phyloP scores from a whole-genome alignment of 495 filamentous ascomycete genomes.

The Oidiodendron maius region DNA sequence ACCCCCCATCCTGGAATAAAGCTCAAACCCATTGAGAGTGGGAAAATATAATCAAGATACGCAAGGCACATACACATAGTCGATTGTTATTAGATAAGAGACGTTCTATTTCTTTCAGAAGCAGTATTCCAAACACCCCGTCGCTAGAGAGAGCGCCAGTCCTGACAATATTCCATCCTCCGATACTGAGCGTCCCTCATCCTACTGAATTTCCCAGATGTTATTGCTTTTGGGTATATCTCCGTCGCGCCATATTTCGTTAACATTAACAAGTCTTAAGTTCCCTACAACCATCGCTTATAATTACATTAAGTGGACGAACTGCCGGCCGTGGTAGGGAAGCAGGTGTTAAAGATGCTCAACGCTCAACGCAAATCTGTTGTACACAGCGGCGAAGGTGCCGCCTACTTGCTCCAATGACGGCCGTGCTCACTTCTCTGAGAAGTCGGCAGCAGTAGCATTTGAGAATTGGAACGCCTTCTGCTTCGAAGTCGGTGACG shows the following conservation, averaged over 20 bases:
- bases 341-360: conserved; percentile 12
- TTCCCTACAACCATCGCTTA: neutral
- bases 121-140: neutral
- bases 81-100: neutral
- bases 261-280: conserved; percentile 19
- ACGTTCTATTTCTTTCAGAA: conserved; percentile 13
- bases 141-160: neutral
- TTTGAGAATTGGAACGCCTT: conserved; percentile 25
- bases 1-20: too few species aligned
- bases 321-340: conserved; percentile 1
- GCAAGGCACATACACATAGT: too few species aligned
- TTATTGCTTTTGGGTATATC: conserved; percentile 23
- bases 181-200: neutral
- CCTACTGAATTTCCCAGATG: conserved; percentile 4
- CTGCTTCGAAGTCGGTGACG: conserved; percentile 19
- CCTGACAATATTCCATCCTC: conserved; percentile 13
- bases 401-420: neutral
- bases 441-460: conserved; percentile 22
- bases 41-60: too few species aligned
- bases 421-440: conserved; percentile 16
- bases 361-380: conserved; percentile 17
- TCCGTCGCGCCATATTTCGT: conserved; percentile 16
- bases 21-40: too few species aligned
- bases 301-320: conserved; percentile 25
- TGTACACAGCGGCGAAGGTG: conserved; percentile 12